These are phyloP conservation scores for Groenewaldozyma sp. DNA, from an alignment of 1,139 yeast genomes.

Conservation along the genomic window DNA sequence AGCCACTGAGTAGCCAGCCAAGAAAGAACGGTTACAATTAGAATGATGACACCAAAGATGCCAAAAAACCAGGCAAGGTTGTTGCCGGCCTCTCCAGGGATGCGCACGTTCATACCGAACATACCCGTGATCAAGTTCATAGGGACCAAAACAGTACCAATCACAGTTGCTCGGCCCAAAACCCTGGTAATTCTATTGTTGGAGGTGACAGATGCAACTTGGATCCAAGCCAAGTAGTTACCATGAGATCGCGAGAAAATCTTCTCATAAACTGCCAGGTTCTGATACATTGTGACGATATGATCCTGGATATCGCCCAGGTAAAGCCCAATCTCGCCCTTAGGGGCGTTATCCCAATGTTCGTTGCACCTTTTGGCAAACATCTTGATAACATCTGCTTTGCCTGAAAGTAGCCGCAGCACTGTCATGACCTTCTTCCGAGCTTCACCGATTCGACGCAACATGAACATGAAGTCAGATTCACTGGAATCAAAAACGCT, in stretches of 20 bases:
- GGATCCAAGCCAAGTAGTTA: conserved; percentile 86
- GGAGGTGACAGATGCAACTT: conserved; percentile 81
- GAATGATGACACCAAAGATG: conserved; percentile 38
- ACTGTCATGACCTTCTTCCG: conserved; percentile 87
- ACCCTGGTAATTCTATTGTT: conserved; percentile 78
- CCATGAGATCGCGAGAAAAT: conserved; percentile 87
- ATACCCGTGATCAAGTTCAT: conserved; percentile 84
- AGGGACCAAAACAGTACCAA: conserved; percentile 88
- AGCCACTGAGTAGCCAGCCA: conserved; percentile 20
- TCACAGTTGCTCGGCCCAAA: conserved; percentile 77
- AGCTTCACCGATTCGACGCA: conserved; percentile 77
- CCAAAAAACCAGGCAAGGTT: conserved; percentile 58
- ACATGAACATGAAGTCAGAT: conserved; percentile 52
- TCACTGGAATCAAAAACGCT: conserved; percentile 59
- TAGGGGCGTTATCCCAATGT: conserved; percentile 34
- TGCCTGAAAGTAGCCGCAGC: conserved; percentile 82
- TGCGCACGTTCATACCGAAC: conserved; percentile 91
- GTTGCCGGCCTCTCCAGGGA: conserved; percentile 43
- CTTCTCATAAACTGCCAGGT: conserved; percentile 80
- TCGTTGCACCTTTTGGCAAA: conserved; percentile 95
- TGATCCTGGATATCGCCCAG: conserved; percentile 97
- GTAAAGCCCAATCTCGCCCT: conserved; percentile 47
- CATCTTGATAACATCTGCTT: conserved; percentile 96
- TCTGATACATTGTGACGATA: conserved; percentile 91
- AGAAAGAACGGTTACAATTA: conserved; percentile 16